Base-by-base conservation (phyloP, 1,139 yeast genomes). In the Geotrichum citri-aurantii region DNA sequence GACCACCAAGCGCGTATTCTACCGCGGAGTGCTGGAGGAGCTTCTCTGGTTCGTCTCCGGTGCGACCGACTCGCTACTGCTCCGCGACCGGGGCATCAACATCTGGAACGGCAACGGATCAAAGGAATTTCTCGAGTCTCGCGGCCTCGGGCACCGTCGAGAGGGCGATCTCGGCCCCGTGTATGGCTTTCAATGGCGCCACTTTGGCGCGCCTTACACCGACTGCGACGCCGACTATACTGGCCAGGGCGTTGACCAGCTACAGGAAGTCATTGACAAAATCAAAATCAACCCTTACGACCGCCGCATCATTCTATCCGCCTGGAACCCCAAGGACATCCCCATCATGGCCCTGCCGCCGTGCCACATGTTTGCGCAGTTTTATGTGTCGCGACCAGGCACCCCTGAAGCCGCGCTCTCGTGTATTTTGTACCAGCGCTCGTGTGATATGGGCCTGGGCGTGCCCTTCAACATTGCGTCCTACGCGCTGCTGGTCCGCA, bases 91-190 rank as follows among this genome's bases (percentile, higher is more conserved):
- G 65, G 97, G 96, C 33, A 95, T 93, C 23, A 91, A 84, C 69
- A 93, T 93, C 59, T 93, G 99, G 99, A 98, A 95, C 72, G 99
- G 99, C 23, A 95, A 93, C 70, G 99, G 99, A n/a, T 88, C 96
- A 31, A 79, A 97, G 63, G 96, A 90, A 73, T 93, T 83, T 71
- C 77, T 93, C 60, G 98, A 93, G 70, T 80, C 83, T 11, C 75
- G 91, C 48, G 99, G 99, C 0, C 79, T 93, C 54, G 79, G 80
- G 0, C 79, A 88, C 61, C 84, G 97, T 68, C 79, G 93, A 63
- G 97, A 84, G 67, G 98, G 98, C 59, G 99, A 93, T 73, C 75
- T 93, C 66, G 99, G 99, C 0, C 99, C 99, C 0, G 97, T 93
- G 2, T 93, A 93, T 71, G 99, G 99, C 0, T 93, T 95, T 75